Evolutionary conservation across 1,284 basidiomycete genomes (phyloP), one percentile per base, ranked within the genome.

Genomic region (Ganoderma sinense): DNA sequence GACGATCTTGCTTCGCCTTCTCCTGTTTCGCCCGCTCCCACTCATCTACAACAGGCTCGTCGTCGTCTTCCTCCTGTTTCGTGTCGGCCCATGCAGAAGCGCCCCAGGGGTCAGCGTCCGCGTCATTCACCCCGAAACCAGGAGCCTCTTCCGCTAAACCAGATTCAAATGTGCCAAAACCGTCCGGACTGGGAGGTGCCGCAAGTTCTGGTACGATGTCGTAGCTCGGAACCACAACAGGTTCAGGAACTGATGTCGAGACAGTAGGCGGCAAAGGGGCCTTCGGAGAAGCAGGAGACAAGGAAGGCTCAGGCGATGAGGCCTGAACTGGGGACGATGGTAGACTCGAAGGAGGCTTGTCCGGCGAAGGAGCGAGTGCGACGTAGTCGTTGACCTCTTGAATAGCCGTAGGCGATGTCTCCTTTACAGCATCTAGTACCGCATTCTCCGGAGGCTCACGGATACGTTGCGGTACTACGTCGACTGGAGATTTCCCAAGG

Each of bases 1-100:
- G 83, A 62, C 83, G 84, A 77, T 92, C 88, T 75, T 88, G 83
- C 71, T 83, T 85, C 70, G 86, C 86, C 74, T 91, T 90, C 72
- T 86, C 82, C 74, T 82, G 82, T 71, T 82, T 86, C 5, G 91
- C 90, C n/a, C 80, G 75, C 73, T 91, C 90, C 92, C 92, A 93
- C 78, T 91, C 89, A 75, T 93, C 91, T 7, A 80, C 75, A 1
- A 73, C 71, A 7, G 71, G 77, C 2, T 74, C 73, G n/a, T 73
- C 71, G 56, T 75, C 72, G 26, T 74, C 68, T 10, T 69, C 68
- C 13, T 70, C 64, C 43, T 66, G 66, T 11, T 69, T 53, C 7
- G 74, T 71, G 23, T 69, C 73, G 3, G 70, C 75, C 86, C 85
- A 86, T 16, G 86, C 79, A 43, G 72, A 67, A 13, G 84, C 75